Evolutionary conservation across 768 basidiomycete species (phyloP).

Genomic region (Amanita fuliginea): DNA sequence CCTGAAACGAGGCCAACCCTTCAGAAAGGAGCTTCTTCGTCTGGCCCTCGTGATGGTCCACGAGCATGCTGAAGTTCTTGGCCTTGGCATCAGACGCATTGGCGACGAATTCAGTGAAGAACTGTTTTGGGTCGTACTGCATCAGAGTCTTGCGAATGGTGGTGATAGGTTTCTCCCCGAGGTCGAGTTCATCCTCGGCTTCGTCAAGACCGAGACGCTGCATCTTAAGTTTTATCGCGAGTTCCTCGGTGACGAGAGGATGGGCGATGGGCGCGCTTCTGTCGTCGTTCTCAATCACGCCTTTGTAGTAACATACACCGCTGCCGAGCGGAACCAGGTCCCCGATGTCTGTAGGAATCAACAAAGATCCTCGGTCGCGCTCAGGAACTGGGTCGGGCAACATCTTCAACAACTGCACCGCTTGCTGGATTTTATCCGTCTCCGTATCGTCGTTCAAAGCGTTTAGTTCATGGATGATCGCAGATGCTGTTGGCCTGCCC

Average conservation of each 20-base stretch:
- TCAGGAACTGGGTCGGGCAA: constrained; percentile 15
- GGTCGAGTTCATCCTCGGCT: constrained; percentile 21
- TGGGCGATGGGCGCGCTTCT: constrained; percentile 17
- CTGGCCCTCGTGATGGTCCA: constrained; percentile 19
- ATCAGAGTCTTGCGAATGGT: constrained; percentile 30
- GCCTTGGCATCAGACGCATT: constrained; percentile 43
- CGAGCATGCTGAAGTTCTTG: constrained; percentile 25
- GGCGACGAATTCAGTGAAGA: constrained; percentile 39
- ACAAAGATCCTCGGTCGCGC: constrained; percentile 15
- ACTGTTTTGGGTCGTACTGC: constrained; percentile 30
- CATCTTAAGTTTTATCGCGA: constrained; percentile 21
- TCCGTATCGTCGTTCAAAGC: constrained; percentile 8
- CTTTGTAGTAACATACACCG: constrained; percentile 32
- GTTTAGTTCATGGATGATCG: constrained; percentile 18
- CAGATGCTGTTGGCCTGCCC: constrained; percentile 19
- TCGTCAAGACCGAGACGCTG: constrained; percentile 24
- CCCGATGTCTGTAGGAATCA: constrained; percentile 22
- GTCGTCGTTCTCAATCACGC: constrained; percentile 13
- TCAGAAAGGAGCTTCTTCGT: constrained; percentile 18
- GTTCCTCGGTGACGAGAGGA: constrained; percentile 17
- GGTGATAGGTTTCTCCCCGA: constrained; percentile 30
- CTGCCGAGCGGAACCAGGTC: constrained; percentile 17
- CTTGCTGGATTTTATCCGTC: constrained; percentile 9
- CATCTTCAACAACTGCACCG: constrained; percentile 19
- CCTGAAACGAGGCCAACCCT: constrained; percentile 23